These are phyloP conservation scores for Aspergillus sp. DNA, from an alignment of 2,329 filamentous ascomycete genomes.

Conservation along the genomic window DNA sequence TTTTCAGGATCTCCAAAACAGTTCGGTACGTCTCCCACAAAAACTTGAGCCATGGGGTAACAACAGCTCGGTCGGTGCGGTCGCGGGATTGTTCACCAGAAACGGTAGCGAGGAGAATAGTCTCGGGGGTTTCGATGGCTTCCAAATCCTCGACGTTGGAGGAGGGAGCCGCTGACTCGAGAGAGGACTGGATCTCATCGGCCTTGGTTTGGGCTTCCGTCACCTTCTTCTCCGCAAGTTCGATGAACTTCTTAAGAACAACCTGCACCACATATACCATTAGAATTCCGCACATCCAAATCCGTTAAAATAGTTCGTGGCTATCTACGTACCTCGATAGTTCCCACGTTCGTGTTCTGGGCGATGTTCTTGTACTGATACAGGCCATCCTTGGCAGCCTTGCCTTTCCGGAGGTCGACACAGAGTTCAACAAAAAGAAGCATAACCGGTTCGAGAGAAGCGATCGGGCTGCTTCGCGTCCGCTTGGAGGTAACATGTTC, in stretches of 20 bases:
- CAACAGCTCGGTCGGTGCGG: conserved; percentile 94
- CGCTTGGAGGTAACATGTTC: conserved; percentile 99
- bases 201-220: conserved; percentile 94
- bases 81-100: conserved; percentile 97
- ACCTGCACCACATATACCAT: conserved; percentile 51
- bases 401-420: conserved; percentile 96
- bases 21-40: conserved; percentile 99
- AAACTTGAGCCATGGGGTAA: conserved; percentile 99
- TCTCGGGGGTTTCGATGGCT: conserved; percentile 95
- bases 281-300: conserved; percentile 6
- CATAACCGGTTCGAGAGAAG: conserved; percentile 96
- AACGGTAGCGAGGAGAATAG: conserved; percentile 94
- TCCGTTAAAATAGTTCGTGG: not conserved
- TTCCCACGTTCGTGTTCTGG: conserved; percentile 97
- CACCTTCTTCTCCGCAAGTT: conserved; percentile 93
- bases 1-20: conserved; percentile 96
- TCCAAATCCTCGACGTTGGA: conserved; percentile 90
- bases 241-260: conserved; percentile 96
- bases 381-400: conserved; percentile 95
- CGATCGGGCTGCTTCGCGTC: conserved; percentile 94
- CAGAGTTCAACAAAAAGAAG: conserved; percentile 94
- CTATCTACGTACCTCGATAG: conserved; percentile 73
- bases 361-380: conserved; percentile 99
- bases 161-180: conserved; percentile 72
- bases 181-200: conserved; percentile 85